Conservation (phyloP, 2,329 filamentous ascomycete genomes). For the Fusarium redolens region DNA sequence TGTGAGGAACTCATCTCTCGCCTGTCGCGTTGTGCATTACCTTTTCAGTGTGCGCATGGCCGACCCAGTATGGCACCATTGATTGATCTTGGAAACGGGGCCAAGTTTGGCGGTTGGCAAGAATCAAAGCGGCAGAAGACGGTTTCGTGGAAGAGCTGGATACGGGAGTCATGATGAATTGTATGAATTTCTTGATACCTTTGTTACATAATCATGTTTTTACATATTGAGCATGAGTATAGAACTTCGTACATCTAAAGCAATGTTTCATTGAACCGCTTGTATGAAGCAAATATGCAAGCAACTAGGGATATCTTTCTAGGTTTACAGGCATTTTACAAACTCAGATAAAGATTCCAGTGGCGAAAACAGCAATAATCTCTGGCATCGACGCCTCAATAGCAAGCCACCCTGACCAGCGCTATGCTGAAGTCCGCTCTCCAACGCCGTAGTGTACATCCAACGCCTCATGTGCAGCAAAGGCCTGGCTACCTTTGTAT, state of each 20-base stretch:
- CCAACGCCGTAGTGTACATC: conserved; percentile 30
- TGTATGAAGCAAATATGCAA: not conserved
- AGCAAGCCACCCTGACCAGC: conserved; percentile 7
- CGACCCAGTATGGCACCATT: conserved; percentile 73
- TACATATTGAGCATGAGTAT: not conserved
- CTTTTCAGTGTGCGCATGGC: conserved; percentile 88
- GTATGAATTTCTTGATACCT: not conserved
- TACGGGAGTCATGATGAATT: conserved; percentile 6
- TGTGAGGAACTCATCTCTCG: conserved; percentile 68
- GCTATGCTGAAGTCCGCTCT: conserved; percentile 12
- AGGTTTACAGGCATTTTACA: conserved; percentile 12
- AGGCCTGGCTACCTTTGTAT: not conserved
- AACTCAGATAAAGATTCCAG: conserved; percentile 13
- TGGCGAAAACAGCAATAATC: conserved; percentile 1
- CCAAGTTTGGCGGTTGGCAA: conserved; percentile 43
- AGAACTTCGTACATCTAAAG: not conserved
- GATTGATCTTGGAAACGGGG: conserved; percentile 59
- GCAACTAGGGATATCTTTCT: conserved; percentile 11
- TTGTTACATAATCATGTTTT: not conserved
- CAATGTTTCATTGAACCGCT: not conserved
- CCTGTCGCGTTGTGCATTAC: conserved; percentile 74
- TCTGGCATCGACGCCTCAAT: not conserved
- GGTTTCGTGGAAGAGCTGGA: conserved; percentile 36
- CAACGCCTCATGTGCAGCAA: conserved; percentile 29
- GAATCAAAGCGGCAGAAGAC: conserved; percentile 24